Evolutionary conservation across 495 filamentous ascomycete species (phyloP).

Genomic region (Penicillium ochrochloron): DNA sequence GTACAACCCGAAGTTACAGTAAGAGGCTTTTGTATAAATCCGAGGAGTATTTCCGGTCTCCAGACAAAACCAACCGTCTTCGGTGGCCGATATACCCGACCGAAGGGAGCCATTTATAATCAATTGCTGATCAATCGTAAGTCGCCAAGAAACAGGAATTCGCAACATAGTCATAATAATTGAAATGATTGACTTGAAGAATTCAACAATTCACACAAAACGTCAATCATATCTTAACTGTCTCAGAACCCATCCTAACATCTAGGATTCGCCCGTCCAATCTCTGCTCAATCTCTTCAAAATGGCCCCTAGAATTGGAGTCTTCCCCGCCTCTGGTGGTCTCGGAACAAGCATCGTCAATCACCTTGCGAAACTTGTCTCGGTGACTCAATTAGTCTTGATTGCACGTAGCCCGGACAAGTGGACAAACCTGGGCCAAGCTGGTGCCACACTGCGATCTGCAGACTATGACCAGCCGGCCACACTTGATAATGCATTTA

Average conservation of each 20-base stretch:
- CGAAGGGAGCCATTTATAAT: slow-evolving; percentile 22
- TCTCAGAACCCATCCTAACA: neutral
- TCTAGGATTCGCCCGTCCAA: neutral
- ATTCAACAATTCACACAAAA: neutral
- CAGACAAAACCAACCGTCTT: neutral
- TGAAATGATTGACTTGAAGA: neutral
- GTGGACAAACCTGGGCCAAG: slow-evolving; percentile 26
- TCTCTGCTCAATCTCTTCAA: neutral
- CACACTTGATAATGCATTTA: slow-evolving; percentile 40
- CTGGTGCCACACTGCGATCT: slow-evolving; percentile 38
- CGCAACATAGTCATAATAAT: neutral
- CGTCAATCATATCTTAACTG: too few species aligned
- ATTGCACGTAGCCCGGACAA: slow-evolving; percentile 52
- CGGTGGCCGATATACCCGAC: neutral
- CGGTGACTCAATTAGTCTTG: slow-evolving; percentile 45
- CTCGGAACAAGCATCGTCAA: slow-evolving; percentile 52
- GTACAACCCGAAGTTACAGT: neutral
- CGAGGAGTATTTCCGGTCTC: neutral
- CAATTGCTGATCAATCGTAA: slow-evolving; percentile 8
- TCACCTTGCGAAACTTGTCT: slow-evolving; percentile 47
- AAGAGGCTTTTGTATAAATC: neutral
- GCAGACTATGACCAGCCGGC: slow-evolving; percentile 45
- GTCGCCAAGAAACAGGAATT: neutral
- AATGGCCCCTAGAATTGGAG: slow-evolving; percentile 42
- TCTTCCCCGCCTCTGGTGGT: slow-evolving; percentile 58